These are phyloP conservation scores for Suillus subluteus DNA, from an alignment of 768 basidiomycete species.

Conservation along the genomic window DNA sequence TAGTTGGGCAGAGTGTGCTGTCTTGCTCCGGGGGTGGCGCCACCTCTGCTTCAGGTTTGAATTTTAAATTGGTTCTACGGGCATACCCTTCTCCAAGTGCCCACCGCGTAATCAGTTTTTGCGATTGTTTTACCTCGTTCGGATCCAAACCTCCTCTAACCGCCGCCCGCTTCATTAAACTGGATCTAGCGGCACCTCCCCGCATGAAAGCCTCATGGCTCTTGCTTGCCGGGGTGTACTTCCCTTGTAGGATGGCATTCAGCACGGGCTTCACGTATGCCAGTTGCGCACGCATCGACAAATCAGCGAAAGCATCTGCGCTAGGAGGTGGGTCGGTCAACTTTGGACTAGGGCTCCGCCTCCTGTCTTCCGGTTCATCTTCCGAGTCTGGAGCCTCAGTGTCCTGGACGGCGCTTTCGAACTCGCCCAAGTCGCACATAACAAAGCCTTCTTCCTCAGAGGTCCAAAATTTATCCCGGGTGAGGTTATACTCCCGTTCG, in stretches of 20 bases:
- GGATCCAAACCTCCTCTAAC: slow-evolving; percentile 42
- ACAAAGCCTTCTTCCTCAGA: slow-evolving; percentile 63
- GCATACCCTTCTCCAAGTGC: slow-evolving; percentile 23
- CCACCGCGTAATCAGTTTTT: slow-evolving; percentile 33
- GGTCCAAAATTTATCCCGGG: slow-evolving; percentile 60
- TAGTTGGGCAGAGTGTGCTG: neutral
- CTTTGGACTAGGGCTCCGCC: neutral
- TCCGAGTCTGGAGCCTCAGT: slow-evolving; percentile 33
- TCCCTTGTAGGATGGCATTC: slow-evolving; percentile 56
- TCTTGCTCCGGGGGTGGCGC: neutral
- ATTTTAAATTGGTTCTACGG: neutral
- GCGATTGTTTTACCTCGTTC: slow-evolving; percentile 42
- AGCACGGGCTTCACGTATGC: slow-evolving; percentile 68
- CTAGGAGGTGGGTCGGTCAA: slow-evolving; percentile 43
- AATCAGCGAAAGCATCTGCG: slow-evolving; percentile 50
- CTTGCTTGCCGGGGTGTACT: slow-evolving; percentile 53
- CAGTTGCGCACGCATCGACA: slow-evolving; percentile 62
- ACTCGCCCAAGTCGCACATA: slow-evolving; percentile 64
- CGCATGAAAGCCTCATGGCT: slow-evolving; percentile 60
- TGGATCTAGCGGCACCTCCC: slow-evolving; percentile 53
- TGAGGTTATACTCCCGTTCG: slow-evolving; percentile 40
- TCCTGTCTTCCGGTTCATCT: slow-evolving; percentile 35
- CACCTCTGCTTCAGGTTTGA: neutral
- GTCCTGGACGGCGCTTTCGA: slow-evolving; percentile 46
- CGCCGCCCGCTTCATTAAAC: slow-evolving; percentile 35